Percentiles rank a stretch among this genome's conserved stretches.
Conservation (phyloP, 2,329 filamentous ascomycete genomes). For the Zymoseptoria tritici region DNA sequence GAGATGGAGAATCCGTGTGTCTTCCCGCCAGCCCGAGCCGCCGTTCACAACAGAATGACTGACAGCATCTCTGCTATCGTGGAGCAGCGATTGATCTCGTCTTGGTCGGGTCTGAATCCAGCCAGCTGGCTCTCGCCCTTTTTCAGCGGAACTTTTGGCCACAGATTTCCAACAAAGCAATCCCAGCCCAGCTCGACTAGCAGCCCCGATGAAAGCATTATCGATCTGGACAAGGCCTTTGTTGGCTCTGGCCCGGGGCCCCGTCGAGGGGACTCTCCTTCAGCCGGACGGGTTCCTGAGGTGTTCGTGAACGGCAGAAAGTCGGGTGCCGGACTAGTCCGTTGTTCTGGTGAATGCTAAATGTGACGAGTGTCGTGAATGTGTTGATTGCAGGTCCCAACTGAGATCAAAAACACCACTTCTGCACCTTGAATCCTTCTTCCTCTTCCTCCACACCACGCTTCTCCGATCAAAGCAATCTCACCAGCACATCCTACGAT, state of each 20-base stretch:
- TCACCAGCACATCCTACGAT: too few species aligned
- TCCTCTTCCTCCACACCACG: background rate
- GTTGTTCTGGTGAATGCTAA: too few species aligned
- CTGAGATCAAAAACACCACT: background rate
- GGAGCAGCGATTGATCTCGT: too few species aligned
- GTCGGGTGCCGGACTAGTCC: background rate
- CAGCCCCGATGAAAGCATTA: background rate
- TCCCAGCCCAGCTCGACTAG: background rate
- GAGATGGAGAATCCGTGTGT: too few species aligned
- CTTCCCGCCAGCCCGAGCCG: too few species aligned
- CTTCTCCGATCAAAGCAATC: background rate
- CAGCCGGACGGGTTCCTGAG: background rate
- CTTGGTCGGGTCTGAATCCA: too few species aligned
- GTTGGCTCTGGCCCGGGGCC: background rate
- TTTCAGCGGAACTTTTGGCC: too few species aligned
- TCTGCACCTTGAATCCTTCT: background rate
- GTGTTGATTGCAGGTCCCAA: background rate
- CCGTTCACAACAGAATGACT: too few species aligned
- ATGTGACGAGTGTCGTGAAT: background rate
- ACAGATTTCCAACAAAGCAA: too few species aligned
- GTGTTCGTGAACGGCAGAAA: background rate
- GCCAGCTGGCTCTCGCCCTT: too few species aligned
- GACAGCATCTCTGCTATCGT: too few species aligned
- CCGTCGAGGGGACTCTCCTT: background rate
- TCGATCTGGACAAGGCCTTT: background rate